Base-by-base conservation (phyloP, 768 basidiomycete genomes). In the Tulasnella sp. region DNA sequence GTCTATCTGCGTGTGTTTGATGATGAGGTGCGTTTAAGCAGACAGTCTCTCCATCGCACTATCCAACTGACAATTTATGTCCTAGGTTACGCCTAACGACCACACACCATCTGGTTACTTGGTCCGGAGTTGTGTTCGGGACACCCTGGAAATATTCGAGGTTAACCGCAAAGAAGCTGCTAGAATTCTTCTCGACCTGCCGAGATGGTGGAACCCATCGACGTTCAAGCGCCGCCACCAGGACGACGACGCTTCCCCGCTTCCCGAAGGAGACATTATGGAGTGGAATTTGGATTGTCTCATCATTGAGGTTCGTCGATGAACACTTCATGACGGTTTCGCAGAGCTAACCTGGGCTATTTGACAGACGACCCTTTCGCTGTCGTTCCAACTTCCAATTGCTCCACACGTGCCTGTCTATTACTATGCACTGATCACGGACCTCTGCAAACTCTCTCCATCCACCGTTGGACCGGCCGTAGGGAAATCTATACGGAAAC, bases 151-250 rank as follows among this genome's bases (percentile, higher is more conserved):
- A 76, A 91, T 98, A 19, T 99, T 93, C 80, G 97, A 99, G 82
- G 89, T 97, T 71, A 99, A 99, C 82, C 89, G 97, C 74, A 97
- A 97, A 82, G 97, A 99, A 80, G 93, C 91, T 79, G 96, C 97
- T 0, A 86, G 93, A 3, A 84, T 98, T 9, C 85, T 99, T 7
- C 86, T 97, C 67, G 91, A 94, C 82, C 91, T 92, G 74, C 92
- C 93, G 1, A 91, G 90, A 80, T 97, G 95, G 93, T 88, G 90
- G 75, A 81, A 89, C 4, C 85, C 87, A 2, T 94, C 93, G 4
- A 94, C 94, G 0, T 98, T 98, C 87, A 93, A 91, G 80, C 88
- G 91, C 8, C 89, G 87, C 80, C 89, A 91, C 17, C 89, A 89
- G 14, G 89, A 90, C 36, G 86, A 89, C 40, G 80, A 83, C 25